These are phyloP conservation scores for Piper betle DNA, from an alignment of 164 flowering plant species.

Conservation along the genomic window DNA sequence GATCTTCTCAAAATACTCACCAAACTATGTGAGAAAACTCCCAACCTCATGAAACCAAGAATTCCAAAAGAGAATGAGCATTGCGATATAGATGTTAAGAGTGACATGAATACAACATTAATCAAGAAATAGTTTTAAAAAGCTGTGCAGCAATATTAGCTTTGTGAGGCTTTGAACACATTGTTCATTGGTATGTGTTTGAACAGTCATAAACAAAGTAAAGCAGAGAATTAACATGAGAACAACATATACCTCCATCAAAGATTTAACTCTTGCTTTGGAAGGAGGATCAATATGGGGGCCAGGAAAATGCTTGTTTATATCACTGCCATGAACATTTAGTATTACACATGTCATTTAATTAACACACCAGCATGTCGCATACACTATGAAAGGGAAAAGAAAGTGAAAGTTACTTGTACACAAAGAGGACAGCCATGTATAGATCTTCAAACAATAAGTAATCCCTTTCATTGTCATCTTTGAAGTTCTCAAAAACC, in stretches of 20 bases:
- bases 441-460: conserved; percentile 82
- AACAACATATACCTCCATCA: conserved; percentile 45
- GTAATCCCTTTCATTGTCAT: conserved; percentile 35
- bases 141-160: no score
- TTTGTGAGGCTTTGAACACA: no score
- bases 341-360: background rate
- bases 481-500: conserved; percentile 50
- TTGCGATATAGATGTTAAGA: no score
- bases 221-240: background rate
- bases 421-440: conserved; percentile 77
- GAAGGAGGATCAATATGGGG: conserved; percentile 92
- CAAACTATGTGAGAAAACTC: no score
- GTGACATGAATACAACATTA: no score
- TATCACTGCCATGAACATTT: conserved; percentile 40
- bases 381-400: background rate
- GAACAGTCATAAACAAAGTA: background rate
- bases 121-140: no score
- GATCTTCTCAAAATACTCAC: background rate
- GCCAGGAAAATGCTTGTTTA: conserved; percentile 83
- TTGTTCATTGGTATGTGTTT: no score
- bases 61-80: no score
- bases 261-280: conserved; percentile 37
- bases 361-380: background rate
- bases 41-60: no score
- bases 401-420: conserved; percentile 41